Base-by-base conservation (phyloP, 2,329 filamentous ascomycete species). In the Aureobasidium lini region DNA sequence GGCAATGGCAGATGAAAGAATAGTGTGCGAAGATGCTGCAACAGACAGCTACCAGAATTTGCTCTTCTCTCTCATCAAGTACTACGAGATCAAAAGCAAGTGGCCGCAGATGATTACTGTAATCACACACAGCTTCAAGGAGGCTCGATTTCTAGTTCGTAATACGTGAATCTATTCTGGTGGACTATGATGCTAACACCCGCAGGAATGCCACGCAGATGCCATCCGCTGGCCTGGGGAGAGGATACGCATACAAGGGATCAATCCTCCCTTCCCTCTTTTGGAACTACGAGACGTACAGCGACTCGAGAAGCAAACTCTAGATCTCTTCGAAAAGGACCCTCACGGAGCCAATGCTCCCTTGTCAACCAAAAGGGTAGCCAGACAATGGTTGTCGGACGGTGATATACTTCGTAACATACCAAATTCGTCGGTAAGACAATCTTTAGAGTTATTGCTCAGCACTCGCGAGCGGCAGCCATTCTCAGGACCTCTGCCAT, bases 11-110 rank as follows among this genome's bases (percentile, higher is more conserved):
- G 13, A 57, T 34, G 53, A 11, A 11, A 39, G 48, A 9, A 76
- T 76, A 28, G 75, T 90, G 0, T 68, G 83, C 2, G 91, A 96
- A 68, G 81, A 85, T 8, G 79, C 82, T 58, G 90, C 92, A 0
- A 84, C 93, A 1, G 92, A 96, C 72, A 93, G 88, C 1, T 93
- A 90, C 68, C 86, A 91, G 69, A 96, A 96, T 69, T 75, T 96
- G 5, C 74, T 95, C 15, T 91, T 92, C 70, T 87, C 87, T 11
- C 76, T 95, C 67, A 77, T 87, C 63, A 76, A 78, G 3, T 83
- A 81, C 61, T 67, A 70, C 4, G 68, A 70, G 31, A 67, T 67
- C 2, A 71, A 69, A 1, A 75, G 75, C 4, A 54, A 48, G 1
- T 79, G 76, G 62, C 77, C 77, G 1, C 64, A 67, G 18, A 67